Evolutionary conservation across 441 rosid genomes (phyloP).

Genomic region (Isatis lusitanica): DNA sequence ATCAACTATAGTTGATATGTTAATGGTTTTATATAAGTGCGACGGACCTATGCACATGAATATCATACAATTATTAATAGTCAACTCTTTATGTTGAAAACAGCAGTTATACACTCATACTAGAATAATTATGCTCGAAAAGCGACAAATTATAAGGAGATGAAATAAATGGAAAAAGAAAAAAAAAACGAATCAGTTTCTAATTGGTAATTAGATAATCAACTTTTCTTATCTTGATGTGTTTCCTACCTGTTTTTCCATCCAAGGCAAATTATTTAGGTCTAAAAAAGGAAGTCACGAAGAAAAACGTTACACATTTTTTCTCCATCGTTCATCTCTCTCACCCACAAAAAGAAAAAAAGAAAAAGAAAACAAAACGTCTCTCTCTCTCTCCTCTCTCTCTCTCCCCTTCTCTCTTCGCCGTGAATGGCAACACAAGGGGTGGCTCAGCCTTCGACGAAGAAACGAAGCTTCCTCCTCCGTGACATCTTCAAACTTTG

Average conservation of each 20-base stretch:
- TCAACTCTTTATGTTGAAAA: too few species aligned
- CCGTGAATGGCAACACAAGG: conserved; percentile 42
- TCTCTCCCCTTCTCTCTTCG: conserved; percentile 2
- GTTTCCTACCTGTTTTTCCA: conserved; percentile 4
- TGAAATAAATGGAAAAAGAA: neutral
- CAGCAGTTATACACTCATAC: neutral
- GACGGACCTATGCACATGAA: too few species aligned
- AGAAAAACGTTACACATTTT: neutral
- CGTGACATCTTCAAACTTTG: conserved; percentile 38
- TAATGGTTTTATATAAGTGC: too few species aligned
- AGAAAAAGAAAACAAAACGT: neutral
- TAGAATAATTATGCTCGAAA: neutral
- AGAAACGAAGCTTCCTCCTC: conserved; percentile 39
- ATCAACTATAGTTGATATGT: too few species aligned
- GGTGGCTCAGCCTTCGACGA: conserved; percentile 37
- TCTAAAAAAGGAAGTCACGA: conserved; percentile 15
- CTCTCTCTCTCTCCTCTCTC: neutral
- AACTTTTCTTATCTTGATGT: neutral
- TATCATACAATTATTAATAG: too few species aligned
- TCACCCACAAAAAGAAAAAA: neutral
- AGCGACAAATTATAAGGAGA: neutral
- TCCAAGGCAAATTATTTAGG: neutral
- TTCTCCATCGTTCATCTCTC: neutral
- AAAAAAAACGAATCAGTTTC: neutral
- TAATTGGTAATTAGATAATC: neutral